Percentiles rank a stretch among this genome's conserved stretches.
Evolutionary conservation across 495 filamentous ascomycete genomes (phyloP).

Genomic region (Podospora anserina): DNA sequence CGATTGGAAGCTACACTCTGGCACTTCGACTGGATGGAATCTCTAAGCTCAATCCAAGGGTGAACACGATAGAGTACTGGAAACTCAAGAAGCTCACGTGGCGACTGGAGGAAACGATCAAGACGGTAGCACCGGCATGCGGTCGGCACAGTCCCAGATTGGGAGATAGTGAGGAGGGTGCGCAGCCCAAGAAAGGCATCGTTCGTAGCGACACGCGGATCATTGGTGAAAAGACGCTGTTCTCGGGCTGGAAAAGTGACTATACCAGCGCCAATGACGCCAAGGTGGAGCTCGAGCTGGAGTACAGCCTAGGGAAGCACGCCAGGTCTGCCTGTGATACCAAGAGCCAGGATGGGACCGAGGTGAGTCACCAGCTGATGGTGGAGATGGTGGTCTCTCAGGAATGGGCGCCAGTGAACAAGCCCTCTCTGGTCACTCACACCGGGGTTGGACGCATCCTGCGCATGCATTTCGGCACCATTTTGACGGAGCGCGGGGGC

Average conservation of each 20-base stretch:
- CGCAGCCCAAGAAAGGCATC: constrained; percentile 63
- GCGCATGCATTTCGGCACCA: constrained; percentile 83
- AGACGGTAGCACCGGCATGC: constrained; percentile 79
- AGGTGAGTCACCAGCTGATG: constrained; percentile 77
- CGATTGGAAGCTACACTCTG: constrained; percentile 78
- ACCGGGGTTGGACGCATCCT: constrained; percentile 89
- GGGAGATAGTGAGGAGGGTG: constrained; percentile 45
- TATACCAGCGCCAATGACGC: constrained; percentile 64
- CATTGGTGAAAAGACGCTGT: constrained; percentile 52
- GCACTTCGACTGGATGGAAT: constrained; percentile 78
- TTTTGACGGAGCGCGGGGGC: constrained; percentile 78
- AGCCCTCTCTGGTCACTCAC: constrained; percentile 68
- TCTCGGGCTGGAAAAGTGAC: constrained; percentile 92
- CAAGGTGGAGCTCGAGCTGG: constrained; percentile 78
- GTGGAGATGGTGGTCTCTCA: constrained; percentile 93
- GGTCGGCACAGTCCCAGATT: constrained; percentile 68
- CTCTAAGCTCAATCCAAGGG: constrained; percentile 57
- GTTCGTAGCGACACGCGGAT: constrained; percentile 72
- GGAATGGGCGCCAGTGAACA: constrained; percentile 74
- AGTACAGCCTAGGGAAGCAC: constrained; percentile 60
- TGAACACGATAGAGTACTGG: constrained; percentile 64
- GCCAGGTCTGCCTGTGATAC: constrained; percentile 72
- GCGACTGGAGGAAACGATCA: constrained; percentile 84
- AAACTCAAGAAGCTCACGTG: constrained; percentile 85
- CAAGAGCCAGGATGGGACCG: constrained; percentile 71